Base-by-base conservation (phyloP, 352 stramenopile genomes). In the Aphanomyces astaci region DNA sequence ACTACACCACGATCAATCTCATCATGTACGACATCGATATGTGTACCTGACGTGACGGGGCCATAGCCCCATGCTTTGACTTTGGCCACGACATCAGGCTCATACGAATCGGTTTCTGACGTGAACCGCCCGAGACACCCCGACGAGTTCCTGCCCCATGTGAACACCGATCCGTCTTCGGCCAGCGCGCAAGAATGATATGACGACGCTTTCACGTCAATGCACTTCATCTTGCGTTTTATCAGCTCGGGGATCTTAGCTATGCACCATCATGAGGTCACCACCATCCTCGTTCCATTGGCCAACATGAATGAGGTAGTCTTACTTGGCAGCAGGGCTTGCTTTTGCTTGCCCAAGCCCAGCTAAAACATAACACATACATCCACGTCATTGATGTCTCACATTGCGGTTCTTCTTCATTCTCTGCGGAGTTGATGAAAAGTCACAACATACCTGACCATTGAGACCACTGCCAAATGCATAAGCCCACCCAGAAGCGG, bases 341-440 rank as follows among this genome's bases (percentile, higher is more conserved):
- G 72, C 69, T 81, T 90, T 55, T 92, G 79, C 59, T 90, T 88
- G 5, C 81, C 84, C 9, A 92, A 73, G 1, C 83, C 83, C 27
- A 92, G 78, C 75, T 59, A 59, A n/a, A n/a, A n/a, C 30, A 59
- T 32, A 32, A 59, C 13, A 28, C 30, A n/a, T 30, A 9, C 25
- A 24, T 1, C 27, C 36, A 52, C 39, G 17, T 25, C 22, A 27
- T 65, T 40, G 3, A 11, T n/a, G 7, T 7, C 4, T 15, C 51
- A 69, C 0, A n/a, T n/a, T n/a, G n/a, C n/a, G n/a, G n/a, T n/a
- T n/a, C n/a, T n/a, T n/a, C n/a, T n/a, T n/a, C n/a, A n/a, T n/a
- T n/a, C n/a, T n/a, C n/a, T n/a, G n/a, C n/a, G n/a, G n/a, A n/a
- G n/a, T n/a, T 28, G 25, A 45, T 28, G 51, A 15, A 28, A 64